Conservation (phyloP, 2,329 filamentous ascomycete genomes). For the Sporothrix humicola region DNA sequence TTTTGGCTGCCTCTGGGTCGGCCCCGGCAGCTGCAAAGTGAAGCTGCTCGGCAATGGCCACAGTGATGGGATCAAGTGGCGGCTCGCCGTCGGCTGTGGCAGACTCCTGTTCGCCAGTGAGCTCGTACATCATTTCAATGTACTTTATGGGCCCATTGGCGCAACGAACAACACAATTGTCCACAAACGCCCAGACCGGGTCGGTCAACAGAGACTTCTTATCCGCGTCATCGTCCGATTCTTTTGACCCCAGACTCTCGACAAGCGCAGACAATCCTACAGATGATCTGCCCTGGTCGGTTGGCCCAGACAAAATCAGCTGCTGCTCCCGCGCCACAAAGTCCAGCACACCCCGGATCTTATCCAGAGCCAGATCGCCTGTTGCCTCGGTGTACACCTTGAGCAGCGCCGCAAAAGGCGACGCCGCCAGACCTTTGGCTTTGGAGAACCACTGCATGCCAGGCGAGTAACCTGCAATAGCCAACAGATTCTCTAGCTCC, state of each 20-base stretch:
- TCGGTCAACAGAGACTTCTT: conserved; percentile 44
- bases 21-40: conserved; percentile 65
- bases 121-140: conserved; percentile 69
- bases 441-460: conserved; percentile 92
- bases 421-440: conserved; percentile 64
- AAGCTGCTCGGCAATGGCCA: conserved; percentile 78
- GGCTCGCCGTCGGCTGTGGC: conserved; percentile 42
- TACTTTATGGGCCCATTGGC: conserved; percentile 81
- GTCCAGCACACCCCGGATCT: conserved; percentile 61
- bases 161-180: conserved; percentile 80
- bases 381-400: conserved; percentile 60
- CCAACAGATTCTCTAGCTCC: conserved; percentile 80
- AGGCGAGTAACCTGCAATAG: conserved; percentile 78
- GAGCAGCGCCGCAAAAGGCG: conserved; percentile 74
- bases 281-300: background rate
- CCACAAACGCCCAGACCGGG: conserved; percentile 71
- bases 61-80: conserved; percentile 66
- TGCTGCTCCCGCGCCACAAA: conserved; percentile 69
- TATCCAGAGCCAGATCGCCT: conserved; percentile 54
- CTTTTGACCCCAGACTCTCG: conserved; percentile 46
- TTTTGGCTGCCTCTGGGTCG: conserved; percentile 49
- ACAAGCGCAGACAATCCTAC: conserved; percentile 54
- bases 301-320: conserved; percentile 46
- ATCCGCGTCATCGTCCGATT: conserved; percentile 35
- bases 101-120: conserved; percentile 47